Base-by-base conservation (phyloP, 768 basidiomycete species). In the Fistulinella prunicolor region DNA sequence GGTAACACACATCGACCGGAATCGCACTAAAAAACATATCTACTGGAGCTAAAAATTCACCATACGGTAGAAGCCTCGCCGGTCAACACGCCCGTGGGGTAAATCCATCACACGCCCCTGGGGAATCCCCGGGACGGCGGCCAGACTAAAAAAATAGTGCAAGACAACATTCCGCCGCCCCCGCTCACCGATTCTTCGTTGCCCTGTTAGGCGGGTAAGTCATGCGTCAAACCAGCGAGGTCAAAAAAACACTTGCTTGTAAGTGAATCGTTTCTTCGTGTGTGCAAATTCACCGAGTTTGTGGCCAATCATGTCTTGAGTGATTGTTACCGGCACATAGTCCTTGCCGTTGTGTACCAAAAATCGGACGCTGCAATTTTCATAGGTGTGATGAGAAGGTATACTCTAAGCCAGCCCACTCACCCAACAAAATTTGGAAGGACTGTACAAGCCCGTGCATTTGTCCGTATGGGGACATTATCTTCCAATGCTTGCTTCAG, bases 301-400 rank as follows among this genome's bases (percentile, higher is more conserved):
- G 67, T 99, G 94, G 0, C 95, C 95, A 2, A 99, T 92, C 95
- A 98, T 98, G 67, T 97, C 95, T 65, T 94, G 91, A 4, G 89
- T 93, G 55, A 99, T 77, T 37, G 77, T 69, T 34, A 99, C 86
- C 0, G 94, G 94, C 5, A 85, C 49, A 66, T 92, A 95, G 59
- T 90, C 82, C 69, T 85, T 91, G 29, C 95, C 95, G 56, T 97
- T 97, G 70, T 99, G 94, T 3, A 99, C 91, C 67, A 89, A 71
- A 66, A 99, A 97, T 32, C 83, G 81, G 29, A 94, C 73, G 3
- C 93, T 94, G 62, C 3, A 12, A 30, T 24, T 23, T 23, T 16
- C 26, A 20, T 26, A 37, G 9, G 24, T 28, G 19, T 39, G 42
- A n/a, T 36, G 38, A 14, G 9, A 14, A 17, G n/a, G 8, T 7